These are phyloP conservation scores for Alisma plantagoaquatica DNA, from an alignment of 106 monocot species.

Conservation along the genomic window DNA sequence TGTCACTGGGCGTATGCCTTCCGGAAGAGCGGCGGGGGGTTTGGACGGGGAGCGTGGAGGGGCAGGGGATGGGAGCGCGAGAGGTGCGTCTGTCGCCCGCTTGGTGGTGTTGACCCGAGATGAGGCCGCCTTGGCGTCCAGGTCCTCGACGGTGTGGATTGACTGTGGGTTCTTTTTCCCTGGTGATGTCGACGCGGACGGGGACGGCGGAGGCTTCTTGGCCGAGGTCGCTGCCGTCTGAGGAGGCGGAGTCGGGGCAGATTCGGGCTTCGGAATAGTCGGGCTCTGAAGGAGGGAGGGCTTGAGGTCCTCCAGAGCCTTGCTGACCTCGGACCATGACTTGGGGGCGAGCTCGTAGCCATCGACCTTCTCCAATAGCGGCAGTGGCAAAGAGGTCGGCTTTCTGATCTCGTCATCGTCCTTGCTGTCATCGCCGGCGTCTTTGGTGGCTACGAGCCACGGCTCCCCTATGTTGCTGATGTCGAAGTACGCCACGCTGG, in stretches of 20 bases:
- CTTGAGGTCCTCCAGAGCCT: constrained; percentile 73
- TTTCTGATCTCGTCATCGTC: constrained; percentile 16
- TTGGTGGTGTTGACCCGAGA: no score
- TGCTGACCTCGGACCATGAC: constrained; percentile 92
- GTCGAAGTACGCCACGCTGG: constrained; percentile 85
- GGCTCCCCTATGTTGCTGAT: constrained; percentile 68
- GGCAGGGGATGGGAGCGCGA: background rate
- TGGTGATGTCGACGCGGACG: background rate
- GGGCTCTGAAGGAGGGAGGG: constrained; percentile 25
- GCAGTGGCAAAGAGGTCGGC: constrained; percentile 22
- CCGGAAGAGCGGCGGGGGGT: constrained; percentile 8
- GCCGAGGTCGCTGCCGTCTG: background rate
- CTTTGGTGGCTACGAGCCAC: constrained; percentile 51
- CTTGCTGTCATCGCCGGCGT: background rate
- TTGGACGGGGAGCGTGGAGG: background rate
- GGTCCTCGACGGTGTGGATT: constrained; percentile 21
- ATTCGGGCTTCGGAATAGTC: background rate
- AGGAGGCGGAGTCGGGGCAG: background rate
- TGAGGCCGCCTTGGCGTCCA: constrained; percentile 3
- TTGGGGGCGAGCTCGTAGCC: constrained; percentile 49
- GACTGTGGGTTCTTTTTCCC: constrained; percentile 3
- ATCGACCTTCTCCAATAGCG: constrained; percentile 73
- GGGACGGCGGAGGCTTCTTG: background rate
- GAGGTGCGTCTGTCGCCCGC: background rate
- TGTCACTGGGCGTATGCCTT: constrained; percentile 38